Base-by-base conservation (phyloP, 345 rosid species). In the Passiflora organensis region DNA sequence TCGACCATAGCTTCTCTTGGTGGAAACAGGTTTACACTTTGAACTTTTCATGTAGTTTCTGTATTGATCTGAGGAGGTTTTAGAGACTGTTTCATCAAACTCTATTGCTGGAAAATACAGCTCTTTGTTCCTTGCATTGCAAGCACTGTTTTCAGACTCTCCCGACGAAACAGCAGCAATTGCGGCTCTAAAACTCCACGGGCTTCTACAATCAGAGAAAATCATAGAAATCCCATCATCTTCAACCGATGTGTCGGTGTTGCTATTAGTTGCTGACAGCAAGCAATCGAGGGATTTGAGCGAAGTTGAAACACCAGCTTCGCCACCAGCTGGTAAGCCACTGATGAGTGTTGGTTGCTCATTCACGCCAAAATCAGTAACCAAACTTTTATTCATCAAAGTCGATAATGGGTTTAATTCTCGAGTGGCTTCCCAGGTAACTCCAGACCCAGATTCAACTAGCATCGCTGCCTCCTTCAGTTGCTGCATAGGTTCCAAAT, bases 181-280 rank as follows among this genome's bases (percentile, higher is more conserved):
- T 0, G 6, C 43, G 4, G 70, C 53, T 16, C 73, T 78, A 42
- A 76, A 72, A 69, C 67, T 85, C 97, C 85, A 85, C 32, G 81
- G 72, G 60, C 69, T 81, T 56, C 67, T 73, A 41, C 77, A 73
- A 36, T 76, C 85, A 13, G 86, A 75, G 76, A 87, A 78, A 43
- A 87, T 78, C 56, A 74, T 68, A 19, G 97, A 87, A 32, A 80
- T 77, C 43, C 83, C 87, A 59, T 81, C 89, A 43, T 86, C 94
- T 68, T 82, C 91, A 1, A 53, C 64, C 0, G 81, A 66, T 38
- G 83, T 75, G n/a, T 80, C 78, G 1, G 78, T 76, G 80, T 74
- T 82, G 80, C 83, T 81, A 46, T 80, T 89, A 28, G 83, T 64
- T 1, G 75, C 86, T 38, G 94, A 87, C 25, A 84, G 50, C 71